Base-by-base conservation (phyloP, 371 early-diverging fungal species). In the Mortierella sp. region DNA sequence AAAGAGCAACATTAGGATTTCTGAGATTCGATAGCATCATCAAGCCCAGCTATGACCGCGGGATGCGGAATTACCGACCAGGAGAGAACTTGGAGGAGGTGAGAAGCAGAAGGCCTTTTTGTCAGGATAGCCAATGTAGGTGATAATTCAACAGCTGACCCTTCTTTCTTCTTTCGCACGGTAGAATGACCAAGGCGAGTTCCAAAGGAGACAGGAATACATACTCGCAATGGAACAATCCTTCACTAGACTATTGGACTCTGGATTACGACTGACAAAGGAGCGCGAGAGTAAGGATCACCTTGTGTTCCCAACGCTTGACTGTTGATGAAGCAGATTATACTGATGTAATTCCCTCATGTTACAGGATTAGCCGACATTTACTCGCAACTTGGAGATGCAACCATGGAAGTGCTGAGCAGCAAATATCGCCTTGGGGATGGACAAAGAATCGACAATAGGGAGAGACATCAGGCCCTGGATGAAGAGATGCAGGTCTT, bases 371-470 rank as follows among this genome's bases (percentile, higher is more conserved):
- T 88, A 5, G 82, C 83, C 2, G 86, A 86, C 47, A 53, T 48
- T 0, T 73, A 85, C 64, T 77, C 80, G 5, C 81, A 83, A 25
- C 80, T 88, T 67, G 88, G 88, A 8, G 88, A 88, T 50, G 61
- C 82, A 37, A 80, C 85, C 14, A 88, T 86, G 60, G 86, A 88
- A 52, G 84, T 85, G 4, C 79, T 84, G 12, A 86, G 86, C 47
- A 87, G 88, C 63, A 87, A 87, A 62, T 80, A 86, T 63, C 81
- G 84, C 24, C 70, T 87, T 0, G 88, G 88, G n/a, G 70, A 82
- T 22, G 86, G 86, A 9, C 67, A 77, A 25, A 73, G 82, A 28
- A 74, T 80, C 10, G 80, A 83, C 25, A 66, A 80, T 27, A 78
- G 83, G 41, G 84, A 82, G 9, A 71, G 72, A 1, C 88, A 87